phyloP scores from a whole-genome alignment of 805 yeast genomes.

The Grigorovia humatica region DNA sequence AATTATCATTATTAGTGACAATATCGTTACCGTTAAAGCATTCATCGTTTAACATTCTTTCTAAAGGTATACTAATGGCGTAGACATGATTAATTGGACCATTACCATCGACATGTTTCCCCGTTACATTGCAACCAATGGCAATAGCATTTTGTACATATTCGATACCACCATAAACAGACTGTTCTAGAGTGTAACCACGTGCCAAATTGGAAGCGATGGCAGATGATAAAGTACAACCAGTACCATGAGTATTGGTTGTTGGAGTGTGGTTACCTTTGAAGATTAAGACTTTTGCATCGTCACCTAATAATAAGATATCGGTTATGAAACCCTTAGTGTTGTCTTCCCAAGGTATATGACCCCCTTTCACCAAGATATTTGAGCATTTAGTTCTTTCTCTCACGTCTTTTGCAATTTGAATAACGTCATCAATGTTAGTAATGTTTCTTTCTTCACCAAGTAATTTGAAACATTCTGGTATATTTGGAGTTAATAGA shows the following conservation, averaged over 20 bases:
- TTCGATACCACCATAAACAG: constrained; percentile 49
- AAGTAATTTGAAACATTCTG: constrained; percentile 45
- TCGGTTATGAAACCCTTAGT: constrained; percentile 35
- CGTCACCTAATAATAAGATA: constrained; percentile 39
- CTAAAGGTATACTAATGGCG: constrained; percentile 28
- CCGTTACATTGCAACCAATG: constrained; percentile 29
- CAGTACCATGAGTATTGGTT: constrained; percentile 74
- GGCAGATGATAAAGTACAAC: constrained; percentile 77
- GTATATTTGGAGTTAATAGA: constrained; percentile 64
- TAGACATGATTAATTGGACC: constrained; percentile 72
- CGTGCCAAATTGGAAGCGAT: constrained; percentile 67
- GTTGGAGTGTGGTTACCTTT: constrained; percentile 39
- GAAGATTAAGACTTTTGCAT: constrained; percentile 32
- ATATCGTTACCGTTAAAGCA: constrained; percentile 22
- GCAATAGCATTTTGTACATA: constrained; percentile 60
- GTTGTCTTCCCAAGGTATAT: constrained; percentile 37
- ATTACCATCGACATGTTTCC: constrained; percentile 37
- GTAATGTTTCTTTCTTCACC: constrained; percentile 22
- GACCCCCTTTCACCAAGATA: constrained; percentile 76
- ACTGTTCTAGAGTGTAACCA: constrained; percentile 34
- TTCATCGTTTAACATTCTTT: constrained; percentile 27
- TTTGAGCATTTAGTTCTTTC: constrained; percentile 35
- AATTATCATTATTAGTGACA: background rate
- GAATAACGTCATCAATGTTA: constrained; percentile 33
- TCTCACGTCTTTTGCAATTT: constrained; percentile 33